These are phyloP conservation scores for Aspergillus aculeatus DNA, from an alignment of 2,329 filamentous ascomycete species.

Conservation along the genomic window DNA sequence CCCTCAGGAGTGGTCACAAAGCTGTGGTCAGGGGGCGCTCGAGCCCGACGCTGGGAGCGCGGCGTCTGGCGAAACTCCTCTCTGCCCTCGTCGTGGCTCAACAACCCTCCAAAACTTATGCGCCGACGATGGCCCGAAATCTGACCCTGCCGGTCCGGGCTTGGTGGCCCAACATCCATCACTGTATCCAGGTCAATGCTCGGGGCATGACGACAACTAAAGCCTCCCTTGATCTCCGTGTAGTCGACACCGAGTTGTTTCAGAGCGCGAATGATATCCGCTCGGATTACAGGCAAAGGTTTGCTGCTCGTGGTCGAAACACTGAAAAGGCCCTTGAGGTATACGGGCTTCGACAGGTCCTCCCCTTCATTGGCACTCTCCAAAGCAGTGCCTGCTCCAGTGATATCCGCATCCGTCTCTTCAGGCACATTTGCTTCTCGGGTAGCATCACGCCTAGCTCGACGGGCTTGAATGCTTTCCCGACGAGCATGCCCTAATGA, in stretches of 20 bases:
- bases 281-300: slow-evolving; percentile 77
- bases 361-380: slow-evolving; percentile 60
- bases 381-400: slow-evolving; percentile 52
- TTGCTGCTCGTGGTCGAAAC: slow-evolving; percentile 95
- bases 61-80: slow-evolving; percentile 56
- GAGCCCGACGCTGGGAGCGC: slow-evolving; percentile 45
- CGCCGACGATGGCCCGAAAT: slow-evolving; percentile 66
- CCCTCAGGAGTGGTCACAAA: slow-evolving; percentile 82
- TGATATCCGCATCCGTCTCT: slow-evolving; percentile 81
- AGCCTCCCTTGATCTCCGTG: slow-evolving; percentile 88
- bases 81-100: slow-evolving; percentile 64
- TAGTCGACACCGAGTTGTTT: slow-evolving; percentile 87
- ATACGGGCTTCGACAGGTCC: slow-evolving; percentile 82
- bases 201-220: slow-evolving; percentile 81
- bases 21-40: slow-evolving; percentile 61
- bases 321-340: slow-evolving; percentile 93
- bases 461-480: slow-evolving; percentile 87
- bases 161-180: slow-evolving; percentile 60
- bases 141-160: slow-evolving; percentile 51
- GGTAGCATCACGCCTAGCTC: slow-evolving; percentile 69
- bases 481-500: slow-evolving; percentile 84
- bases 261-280: slow-evolving; percentile 87
- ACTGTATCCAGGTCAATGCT: slow-evolving; percentile 83
- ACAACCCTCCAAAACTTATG: slow-evolving; percentile 78
- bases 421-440: slow-evolving; percentile 79